Percentiles rank a stretch among this genome's conserved stretches.
Evolutionary conservation across 345 rosid genomes (phyloP).

Genomic region (Linum trigynum): DNA sequence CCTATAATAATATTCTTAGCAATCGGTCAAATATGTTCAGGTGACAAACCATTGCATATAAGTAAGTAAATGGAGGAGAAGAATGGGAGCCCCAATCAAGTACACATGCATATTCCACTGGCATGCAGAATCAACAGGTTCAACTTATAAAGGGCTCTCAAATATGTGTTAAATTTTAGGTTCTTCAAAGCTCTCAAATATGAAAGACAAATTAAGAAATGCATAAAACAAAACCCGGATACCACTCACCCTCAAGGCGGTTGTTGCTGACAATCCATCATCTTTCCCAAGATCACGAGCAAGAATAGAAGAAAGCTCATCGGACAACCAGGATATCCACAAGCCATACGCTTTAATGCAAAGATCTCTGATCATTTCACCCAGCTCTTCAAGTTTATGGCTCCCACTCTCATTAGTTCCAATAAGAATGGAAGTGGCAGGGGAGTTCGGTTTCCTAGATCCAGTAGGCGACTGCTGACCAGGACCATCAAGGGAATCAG

Average conservation of each 20-base stretch:
- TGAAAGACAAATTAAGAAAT: too few relatives aligned
- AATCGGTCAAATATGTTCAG: neutral
- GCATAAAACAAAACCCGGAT: neutral
- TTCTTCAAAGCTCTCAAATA: neutral
- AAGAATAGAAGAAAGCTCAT: slow-evolving; percentile 73
- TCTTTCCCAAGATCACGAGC: slow-evolving; percentile 55
- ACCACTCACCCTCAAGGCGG: slow-evolving; percentile 60
- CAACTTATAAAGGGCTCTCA: neutral
- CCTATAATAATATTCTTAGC: neutral
- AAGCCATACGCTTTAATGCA: slow-evolving; percentile 78
- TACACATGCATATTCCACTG: neutral
- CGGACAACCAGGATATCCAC: slow-evolving; percentile 88
- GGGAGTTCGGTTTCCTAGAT: slow-evolving; percentile 60
- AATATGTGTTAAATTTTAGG: neutral
- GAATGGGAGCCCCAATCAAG: neutral
- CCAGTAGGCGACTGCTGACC: slow-evolving; percentile 40
- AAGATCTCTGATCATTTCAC: slow-evolving; percentile 46
- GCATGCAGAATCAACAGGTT: neutral
- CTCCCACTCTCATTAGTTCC: slow-evolving; percentile 71
- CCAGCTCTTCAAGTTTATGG: slow-evolving; percentile 65
- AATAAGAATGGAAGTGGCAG: slow-evolving; percentile 72
- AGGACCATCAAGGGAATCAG: slow-evolving; percentile 40
- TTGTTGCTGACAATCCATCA: slow-evolving; percentile 72
- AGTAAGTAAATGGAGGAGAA: neutral
- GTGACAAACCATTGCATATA: too few relatives aligned